These are phyloP conservation scores for Boletus rubroflammeus DNA, from an alignment of 768 basidiomycete genomes.

Conservation along the genomic window DNA sequence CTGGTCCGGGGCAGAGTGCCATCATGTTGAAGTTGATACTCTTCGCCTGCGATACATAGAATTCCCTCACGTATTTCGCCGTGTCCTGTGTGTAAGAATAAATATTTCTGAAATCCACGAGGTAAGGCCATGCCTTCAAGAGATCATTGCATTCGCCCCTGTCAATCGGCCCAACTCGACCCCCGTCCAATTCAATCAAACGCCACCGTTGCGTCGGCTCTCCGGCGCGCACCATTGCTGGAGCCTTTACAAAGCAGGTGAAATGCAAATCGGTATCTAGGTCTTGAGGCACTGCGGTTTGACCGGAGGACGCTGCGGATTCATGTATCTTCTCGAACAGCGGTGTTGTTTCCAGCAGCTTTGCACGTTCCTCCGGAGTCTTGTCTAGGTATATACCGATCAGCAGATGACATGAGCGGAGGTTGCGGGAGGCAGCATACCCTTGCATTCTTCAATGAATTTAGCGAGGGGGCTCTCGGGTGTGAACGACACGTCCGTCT, in stretches of 20 bases:
- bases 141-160: slow-evolving; percentile 61
- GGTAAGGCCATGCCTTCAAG: slow-evolving; percentile 41
- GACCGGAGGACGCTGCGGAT: slow-evolving; percentile 64
- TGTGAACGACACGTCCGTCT: slow-evolving; percentile 56
- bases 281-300: slow-evolving; percentile 60
- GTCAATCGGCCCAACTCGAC: slow-evolving; percentile 75
- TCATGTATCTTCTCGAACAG: slow-evolving; percentile 79
- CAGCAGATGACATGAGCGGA: neutral
- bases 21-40: slow-evolving; percentile 47
- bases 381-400: slow-evolving; percentile 41
- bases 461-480: slow-evolving; percentile 59
- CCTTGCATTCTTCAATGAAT: slow-evolving; percentile 63
- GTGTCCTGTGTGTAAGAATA: slow-evolving; percentile 35
- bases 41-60: slow-evolving; percentile 38
- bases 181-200: slow-evolving; percentile 83
- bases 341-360: slow-evolving; percentile 68
- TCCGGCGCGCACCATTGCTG: slow-evolving; percentile 32
- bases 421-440: slow-evolving; percentile 32
- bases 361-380: slow-evolving; percentile 69
- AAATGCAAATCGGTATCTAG: slow-evolving; percentile 81
- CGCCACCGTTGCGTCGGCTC: slow-evolving; percentile 35
- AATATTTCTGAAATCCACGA: neutral
- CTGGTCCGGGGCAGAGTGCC: slow-evolving; percentile 37
- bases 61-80: slow-evolving; percentile 43
- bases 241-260: slow-evolving; percentile 78